Evolutionary conservation across 2,329 filamentous ascomycete genomes (phyloP), one percentile per base, ranked within the genome.

Genomic region (Magnaporthiopsis poae): DNA sequence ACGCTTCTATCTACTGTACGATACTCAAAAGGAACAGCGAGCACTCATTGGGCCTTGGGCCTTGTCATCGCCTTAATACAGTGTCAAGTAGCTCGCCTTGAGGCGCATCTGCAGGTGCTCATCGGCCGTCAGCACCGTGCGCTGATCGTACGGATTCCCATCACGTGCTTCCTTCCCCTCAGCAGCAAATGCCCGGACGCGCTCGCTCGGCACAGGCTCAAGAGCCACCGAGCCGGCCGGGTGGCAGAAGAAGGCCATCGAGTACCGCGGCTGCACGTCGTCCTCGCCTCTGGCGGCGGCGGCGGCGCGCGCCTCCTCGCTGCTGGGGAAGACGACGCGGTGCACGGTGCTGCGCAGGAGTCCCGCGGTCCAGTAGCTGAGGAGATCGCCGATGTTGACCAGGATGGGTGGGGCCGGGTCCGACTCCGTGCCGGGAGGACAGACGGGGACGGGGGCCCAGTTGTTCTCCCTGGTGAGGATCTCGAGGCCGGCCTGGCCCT

Each of bases 281-380:
- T 76, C 77, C 74, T 85, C 84, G n/a, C 80, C 82, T 1, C 74
- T 68, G 1, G 78, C 73, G 11, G 61, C 61, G 1, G 36, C 64
- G 15, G 62, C 63, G 12, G 59, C 29, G 67, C 36, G 31, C 72
- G 76, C 78, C 0, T 78, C 77, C 35, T 75, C 72, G 1, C 83
- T 82, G 15, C 69, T 72, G 0, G 81, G 78, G 70, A 96, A 95
- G 0, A 94, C 87, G 36, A 98, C 95, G 13, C 94, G 82, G 74
- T 98, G 95, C 7, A 97, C 86, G 0, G 94, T 97, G 71, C 89
- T 92, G 71, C 92, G 90, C 69, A 98, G 82, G 62, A 97, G 77
- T 0, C 93, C 92, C 70, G 90, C 89, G 0, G 95, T 98, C 94
- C 94, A 98, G 76, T 96, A 95, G 46, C 87, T 89, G 68, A 89